Conservation (phyloP, 805 yeast species). For the Candida dajiaensis region DNA sequence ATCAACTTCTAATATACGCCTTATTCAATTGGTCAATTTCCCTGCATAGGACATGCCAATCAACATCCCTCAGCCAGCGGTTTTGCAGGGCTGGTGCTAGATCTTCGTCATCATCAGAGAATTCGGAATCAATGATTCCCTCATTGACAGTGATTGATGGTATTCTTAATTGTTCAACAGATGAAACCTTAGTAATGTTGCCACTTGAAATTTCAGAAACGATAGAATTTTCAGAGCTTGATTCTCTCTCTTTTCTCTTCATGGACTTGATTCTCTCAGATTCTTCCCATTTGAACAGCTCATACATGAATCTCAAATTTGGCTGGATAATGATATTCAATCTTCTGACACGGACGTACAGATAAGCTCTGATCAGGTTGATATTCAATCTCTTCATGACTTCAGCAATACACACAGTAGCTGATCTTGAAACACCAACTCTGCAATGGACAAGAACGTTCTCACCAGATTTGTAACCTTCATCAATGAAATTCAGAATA, state of each 20-base stretch:
- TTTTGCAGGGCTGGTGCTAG: slow-evolving; percentile 5
- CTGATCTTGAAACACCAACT: slow-evolving; percentile 93
- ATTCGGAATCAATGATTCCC: background rate
- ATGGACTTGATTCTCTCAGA: slow-evolving; percentile 12
- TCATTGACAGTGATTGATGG: background rate
- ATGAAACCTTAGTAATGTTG: background rate
- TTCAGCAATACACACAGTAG: slow-evolving; percentile 93
- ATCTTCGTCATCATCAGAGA: slow-evolving; percentile 8
- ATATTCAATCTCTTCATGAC: slow-evolving; percentile 73
- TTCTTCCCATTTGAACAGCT: slow-evolving; percentile 66
- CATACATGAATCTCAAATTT: slow-evolving; percentile 86
- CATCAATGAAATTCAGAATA: slow-evolving; percentile 62
- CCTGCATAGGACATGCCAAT: slow-evolving; percentile 84
- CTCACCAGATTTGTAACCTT: slow-evolving; percentile 36
- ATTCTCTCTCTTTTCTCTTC: background rate
- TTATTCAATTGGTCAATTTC: slow-evolving; percentile 75
- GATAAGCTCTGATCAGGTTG: slow-evolving; percentile 70
- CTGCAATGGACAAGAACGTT: slow-evolving; percentile 83
- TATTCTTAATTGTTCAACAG: background rate
- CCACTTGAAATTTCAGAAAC: background rate
- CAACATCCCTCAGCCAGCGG: slow-evolving; percentile 54
- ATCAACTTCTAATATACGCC: slow-evolving; percentile 20
- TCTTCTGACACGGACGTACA: slow-evolving; percentile 84
- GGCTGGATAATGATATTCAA: slow-evolving; percentile 94
- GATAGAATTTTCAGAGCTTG: background rate